Evolutionary conservation across 148 eudicot genomes (phyloP), one percentile per base, ranked within the genome.

Genomic region (Rhododendron ovatum): DNA sequence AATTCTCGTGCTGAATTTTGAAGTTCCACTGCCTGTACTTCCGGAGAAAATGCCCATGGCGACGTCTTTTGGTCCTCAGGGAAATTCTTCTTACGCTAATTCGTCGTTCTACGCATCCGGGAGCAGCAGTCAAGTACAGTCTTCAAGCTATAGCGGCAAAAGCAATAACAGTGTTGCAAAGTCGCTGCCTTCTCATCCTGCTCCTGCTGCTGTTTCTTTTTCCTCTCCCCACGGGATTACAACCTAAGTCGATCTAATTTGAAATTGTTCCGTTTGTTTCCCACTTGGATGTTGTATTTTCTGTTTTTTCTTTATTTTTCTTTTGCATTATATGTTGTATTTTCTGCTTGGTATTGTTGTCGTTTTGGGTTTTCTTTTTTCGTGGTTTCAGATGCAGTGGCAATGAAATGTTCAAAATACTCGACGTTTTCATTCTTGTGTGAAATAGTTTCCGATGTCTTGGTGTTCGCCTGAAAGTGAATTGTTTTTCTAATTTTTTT

Each of bases 1-100:
- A 9, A 85, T 87, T 69, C 63, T 69, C 20, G 91, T 83, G 11
- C 88, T 89, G 8, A 87, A 82, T 48, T 89, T 83, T 77, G 89
- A 87, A 85, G 86, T 79, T 37, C 48, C 26, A 17, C 59, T 87
- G 45, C 89, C 90, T 20, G 10, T 5, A 35, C 88, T 89, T 22
- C 84, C 86, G 0, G 15, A 63, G 55, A 65, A 13, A 10, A 85
- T 89, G 89, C 90, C 90, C 0, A 75, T 81, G 57, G 50, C 88
- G 0, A 75, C 85, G 4, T 86, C 85, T 63, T 71, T 35, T 22
- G 35, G 43, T 33, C 84, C 7, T 41, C 2, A 0, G 0, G 28
- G 15, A 14, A 7, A 11, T 47, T 47, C 84, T 24, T 47, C 26
- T 11, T 41, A 69, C 3, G 26, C 5, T 5, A 22, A n/a, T 20